phyloP scores from a whole-genome alignment of 768 basidiomycete genomes.

The Phylloporus sp. region DNA sequence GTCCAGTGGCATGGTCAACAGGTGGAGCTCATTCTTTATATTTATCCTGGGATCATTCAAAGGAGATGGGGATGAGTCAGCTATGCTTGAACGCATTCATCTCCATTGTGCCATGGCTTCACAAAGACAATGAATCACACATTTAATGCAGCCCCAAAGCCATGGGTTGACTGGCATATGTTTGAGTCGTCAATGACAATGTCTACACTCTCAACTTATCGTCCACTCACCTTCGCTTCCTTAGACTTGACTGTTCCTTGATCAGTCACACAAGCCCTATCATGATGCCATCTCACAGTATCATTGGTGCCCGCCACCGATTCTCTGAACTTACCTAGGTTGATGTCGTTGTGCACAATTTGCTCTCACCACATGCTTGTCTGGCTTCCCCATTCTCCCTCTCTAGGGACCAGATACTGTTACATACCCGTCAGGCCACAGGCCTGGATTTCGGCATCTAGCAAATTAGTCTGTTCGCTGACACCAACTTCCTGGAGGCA shows the following conservation, averaged over 20 bases:
- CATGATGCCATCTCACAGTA: slow-evolving; percentile 10
- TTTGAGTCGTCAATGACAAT: slow-evolving; percentile 55
- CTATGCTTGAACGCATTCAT: slow-evolving; percentile 31
- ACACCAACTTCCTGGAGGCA: slow-evolving; percentile 33
- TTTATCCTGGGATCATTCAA: slow-evolving; percentile 60
- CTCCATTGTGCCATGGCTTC: not conserved
- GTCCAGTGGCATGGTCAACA: slow-evolving; percentile 1
- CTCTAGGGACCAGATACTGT: slow-evolving; percentile 10
- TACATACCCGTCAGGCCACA: slow-evolving; percentile 1
- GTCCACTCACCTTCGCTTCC: slow-evolving; percentile 21
- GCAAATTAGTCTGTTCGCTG: slow-evolving; percentile 27
- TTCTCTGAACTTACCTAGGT: slow-evolving; percentile 21
- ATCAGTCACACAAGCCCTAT: slow-evolving; percentile 9
- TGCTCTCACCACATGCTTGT: slow-evolving; percentile 57
- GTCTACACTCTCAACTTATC: slow-evolving; percentile 51
- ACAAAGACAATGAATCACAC: slow-evolving; percentile 9
- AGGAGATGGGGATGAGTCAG: slow-evolving; percentile 65
- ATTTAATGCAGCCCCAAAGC: slow-evolving; percentile 70
- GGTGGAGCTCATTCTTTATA: slow-evolving; percentile 13
- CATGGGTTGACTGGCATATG: slow-evolving; percentile 59
- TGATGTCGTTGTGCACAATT: slow-evolving; percentile 37
- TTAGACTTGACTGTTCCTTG: slow-evolving; percentile 13
- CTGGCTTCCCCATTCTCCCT: slow-evolving; percentile 27
- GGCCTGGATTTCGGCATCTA: slow-evolving; percentile 13
- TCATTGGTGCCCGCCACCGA: slow-evolving; percentile 11